A percentile compares a stretch with the other conserved stretches of the same genome.
These are phyloP conservation scores for Mycocalia duriaeana DNA, from an alignment of 1,284 basidiomycete species.

Conservation along the genomic window DNA sequence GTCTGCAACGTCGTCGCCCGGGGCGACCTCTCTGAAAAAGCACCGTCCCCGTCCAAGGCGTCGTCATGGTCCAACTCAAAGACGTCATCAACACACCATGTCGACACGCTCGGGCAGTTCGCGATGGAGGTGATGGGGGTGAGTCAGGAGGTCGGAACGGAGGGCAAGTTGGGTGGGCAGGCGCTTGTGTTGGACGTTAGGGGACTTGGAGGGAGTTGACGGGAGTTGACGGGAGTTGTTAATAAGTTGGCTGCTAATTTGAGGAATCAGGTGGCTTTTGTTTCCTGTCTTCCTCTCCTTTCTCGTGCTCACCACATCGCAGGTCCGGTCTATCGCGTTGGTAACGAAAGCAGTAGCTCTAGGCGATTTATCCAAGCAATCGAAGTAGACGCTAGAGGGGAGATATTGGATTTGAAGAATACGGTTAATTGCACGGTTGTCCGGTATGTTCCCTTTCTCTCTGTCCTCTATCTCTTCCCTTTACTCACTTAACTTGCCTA, in stretches of 20 bases:
- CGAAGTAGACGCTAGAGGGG: constrained; percentile 93
- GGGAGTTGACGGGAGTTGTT: constrained; percentile 84
- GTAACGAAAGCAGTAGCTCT: constrained; percentile 94
- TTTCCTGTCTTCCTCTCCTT: background rate
- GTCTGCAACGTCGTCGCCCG: constrained; percentile 95
- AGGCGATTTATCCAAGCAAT: constrained; percentile 96
- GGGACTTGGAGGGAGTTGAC: constrained; percentile 93
- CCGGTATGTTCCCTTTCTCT: constrained; percentile 46
- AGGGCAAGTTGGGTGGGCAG: constrained; percentile 89
- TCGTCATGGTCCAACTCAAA: constrained; percentile 96
- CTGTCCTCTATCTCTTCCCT: too few relatives aligned
- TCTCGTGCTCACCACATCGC: too few relatives aligned
- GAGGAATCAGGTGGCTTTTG: constrained; percentile 67
- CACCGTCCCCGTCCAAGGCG: constrained; percentile 92
- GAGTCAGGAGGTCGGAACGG: constrained; percentile 88
- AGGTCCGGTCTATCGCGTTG: constrained; percentile 87
- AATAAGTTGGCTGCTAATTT: constrained; percentile 93
- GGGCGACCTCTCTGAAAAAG: constrained; percentile 94
- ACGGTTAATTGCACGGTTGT: constrained; percentile 98
- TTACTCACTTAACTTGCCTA: too few relatives aligned
- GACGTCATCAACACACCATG: constrained; percentile 98
- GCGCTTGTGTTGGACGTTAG: constrained; percentile 90
- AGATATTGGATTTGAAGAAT: constrained; percentile 95
- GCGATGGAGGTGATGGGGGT: constrained; percentile 84
- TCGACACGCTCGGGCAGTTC: constrained; percentile 77